Evolutionary conservation across 2,329 filamentous ascomycete species (phyloP), one percentile per base, ranked within the genome.

Genomic region (Alternaria novae-zelandiae): DNA sequence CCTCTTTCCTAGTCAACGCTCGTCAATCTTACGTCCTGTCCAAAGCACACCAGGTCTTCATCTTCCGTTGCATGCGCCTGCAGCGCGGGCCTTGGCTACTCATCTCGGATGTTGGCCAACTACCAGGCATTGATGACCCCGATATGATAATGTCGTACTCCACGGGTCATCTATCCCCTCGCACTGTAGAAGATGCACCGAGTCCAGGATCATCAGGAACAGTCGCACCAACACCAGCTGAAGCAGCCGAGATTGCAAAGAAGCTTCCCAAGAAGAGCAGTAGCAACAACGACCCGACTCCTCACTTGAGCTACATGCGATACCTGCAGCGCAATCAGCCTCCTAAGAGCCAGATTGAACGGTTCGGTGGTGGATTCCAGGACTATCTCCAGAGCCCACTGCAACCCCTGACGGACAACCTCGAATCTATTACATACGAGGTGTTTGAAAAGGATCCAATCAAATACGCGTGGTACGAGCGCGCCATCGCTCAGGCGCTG

Each of bases 391-490:
- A 99, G 79, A 94, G 94, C 2, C 96, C 96, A 3, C 84, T 99
- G 44, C 96, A 99, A 78, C 96, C 96, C 0, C 85, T 99, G 13
- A 95, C 95, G 0, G 96, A 99, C 79, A 99, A 99, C 72, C 86
- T 99, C 13, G 96, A 99, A 79, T 97, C 94, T 50, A 92, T 97
- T 45, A 99, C 96, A 0, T 99, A 99, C 79, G 96, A 99, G 78
- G 95, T 98, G 3, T 99, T 99, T 74, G 96, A 99, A 79, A 96
- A 96, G 70, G 96, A 99, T 68, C 96, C 96, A 0, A 92, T 99
- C 81, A 99, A 99, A 81, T 99, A 99, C 78, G 90, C 94, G 68
- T 96, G 95, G 86, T 99, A 99, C 77, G 94, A 98, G 79, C 85
- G 87, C 49, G 96, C 96, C 13, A 91, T 96, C 60, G 88, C 88